Evolutionary conservation across 768 basidiomycete genomes (phyloP).

Genomic region (Kwoniella newhampshirensis): DNA sequence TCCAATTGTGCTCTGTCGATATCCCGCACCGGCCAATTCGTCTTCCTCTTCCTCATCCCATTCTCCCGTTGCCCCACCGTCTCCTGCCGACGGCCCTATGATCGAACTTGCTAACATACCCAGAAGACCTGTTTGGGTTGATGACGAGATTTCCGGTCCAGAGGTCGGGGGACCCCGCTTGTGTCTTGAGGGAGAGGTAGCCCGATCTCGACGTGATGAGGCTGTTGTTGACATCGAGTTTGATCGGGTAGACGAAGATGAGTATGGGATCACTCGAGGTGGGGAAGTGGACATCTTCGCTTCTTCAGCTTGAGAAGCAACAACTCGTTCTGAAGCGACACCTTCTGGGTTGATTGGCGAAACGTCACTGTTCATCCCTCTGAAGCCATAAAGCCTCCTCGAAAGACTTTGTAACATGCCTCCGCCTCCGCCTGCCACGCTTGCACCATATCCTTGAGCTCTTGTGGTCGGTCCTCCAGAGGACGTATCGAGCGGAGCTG

Average conservation of each 20-base stretch:
- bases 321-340: neutral
- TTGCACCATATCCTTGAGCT: too few species aligned
- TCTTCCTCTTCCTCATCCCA: constrained; percentile 15
- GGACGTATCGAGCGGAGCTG: constrained; percentile 5
- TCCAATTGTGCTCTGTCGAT: constrained; percentile 8
- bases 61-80: neutral
- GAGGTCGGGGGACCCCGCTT: neutral
- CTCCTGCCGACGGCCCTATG: neutral
- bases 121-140: constrained; percentile 1
- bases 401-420: constrained; percentile 22
- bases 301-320: neutral
- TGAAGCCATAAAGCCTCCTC: constrained; percentile 19
- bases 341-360: constrained; percentile 16
- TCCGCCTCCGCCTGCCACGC: constrained; percentile 2
- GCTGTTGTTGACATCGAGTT: constrained; percentile 12
- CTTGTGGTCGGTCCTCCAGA: neutral
- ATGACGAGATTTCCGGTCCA: neutral
- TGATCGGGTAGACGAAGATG: constrained; percentile 10
- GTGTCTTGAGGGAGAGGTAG: neutral
- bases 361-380: constrained; percentile 14
- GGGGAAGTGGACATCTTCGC: neutral
- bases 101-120: constrained; percentile 17
- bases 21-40: constrained; percentile 14
- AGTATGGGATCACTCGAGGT: constrained; percentile 6
- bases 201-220: constrained; percentile 3